phyloP scores from a whole-genome alignment of 176 grass and related monocot genomes.

The Olyra latifolia region DNA sequence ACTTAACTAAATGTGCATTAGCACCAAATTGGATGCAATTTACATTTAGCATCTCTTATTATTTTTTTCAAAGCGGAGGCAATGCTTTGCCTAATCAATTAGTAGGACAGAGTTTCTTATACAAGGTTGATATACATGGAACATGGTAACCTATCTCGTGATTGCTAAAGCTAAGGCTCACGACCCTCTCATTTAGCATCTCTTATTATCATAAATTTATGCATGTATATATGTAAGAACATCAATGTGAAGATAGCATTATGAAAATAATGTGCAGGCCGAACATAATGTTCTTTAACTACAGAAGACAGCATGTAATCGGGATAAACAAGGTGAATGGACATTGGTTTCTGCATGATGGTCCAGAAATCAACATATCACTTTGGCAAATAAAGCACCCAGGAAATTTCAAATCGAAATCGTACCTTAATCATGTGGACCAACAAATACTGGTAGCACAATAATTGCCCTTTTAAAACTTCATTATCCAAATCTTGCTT shows the following conservation, averaged over 20 bases:
- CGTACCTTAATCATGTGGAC: constrained; percentile 84
- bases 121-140: too few relatives aligned
- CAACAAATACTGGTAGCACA: constrained; percentile 90
- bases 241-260: not conserved
- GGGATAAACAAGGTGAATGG: not conserved
- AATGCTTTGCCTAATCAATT: too few relatives aligned
- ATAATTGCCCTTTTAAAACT: constrained; percentile 59
- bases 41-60: not conserved
- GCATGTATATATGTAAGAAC: not conserved
- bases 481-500: constrained; percentile 49
- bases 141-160: too few relatives aligned
- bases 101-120: too few relatives aligned
- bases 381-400: not conserved
- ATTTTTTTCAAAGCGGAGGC: too few relatives aligned
- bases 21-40: too few relatives aligned
- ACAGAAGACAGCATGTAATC: not conserved
- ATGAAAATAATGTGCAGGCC: not conserved
- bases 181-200: too few relatives aligned
- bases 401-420: constrained; percentile 9
- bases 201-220: not conserved
- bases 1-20: not conserved
- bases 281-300: not conserved
- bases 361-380: not conserved
- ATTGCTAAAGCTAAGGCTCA: too few relatives aligned
- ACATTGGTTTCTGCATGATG: not conserved